These are phyloP conservation scores for Tephrocybe sp. DNA, from an alignment of 768 basidiomycete species.

Conservation along the genomic window DNA sequence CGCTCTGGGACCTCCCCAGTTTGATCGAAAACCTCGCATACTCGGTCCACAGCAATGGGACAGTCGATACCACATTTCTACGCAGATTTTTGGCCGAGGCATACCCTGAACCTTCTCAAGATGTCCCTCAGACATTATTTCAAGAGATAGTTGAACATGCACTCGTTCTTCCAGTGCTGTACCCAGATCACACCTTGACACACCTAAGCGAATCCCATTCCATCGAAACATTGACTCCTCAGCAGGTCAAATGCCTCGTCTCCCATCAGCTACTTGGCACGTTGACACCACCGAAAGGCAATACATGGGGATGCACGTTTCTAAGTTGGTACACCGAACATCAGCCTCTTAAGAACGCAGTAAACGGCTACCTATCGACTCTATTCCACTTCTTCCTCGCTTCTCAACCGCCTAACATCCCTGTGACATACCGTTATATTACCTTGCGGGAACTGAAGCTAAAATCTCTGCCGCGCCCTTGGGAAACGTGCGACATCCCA, in stretches of 20 bases:
- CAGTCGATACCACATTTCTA: conserved; percentile 21
- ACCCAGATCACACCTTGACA: conserved; percentile 23
- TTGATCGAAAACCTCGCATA: conserved; percentile 31
- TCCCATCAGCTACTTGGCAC: conserved; percentile 33
- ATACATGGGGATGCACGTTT: conserved; percentile 32
- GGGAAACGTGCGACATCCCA: conserved; percentile 5
- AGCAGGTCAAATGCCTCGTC: conserved; percentile 26
- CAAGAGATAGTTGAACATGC: conserved; percentile 25
- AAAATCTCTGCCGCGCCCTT: not conserved
- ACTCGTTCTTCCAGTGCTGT: conserved; percentile 25
- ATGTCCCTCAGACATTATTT: conserved; percentile 13
- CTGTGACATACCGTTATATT: conserved; percentile 1
- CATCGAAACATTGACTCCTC: conserved; percentile 14
- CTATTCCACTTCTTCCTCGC: conserved; percentile 27
- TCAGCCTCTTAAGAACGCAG: conserved; percentile 26
- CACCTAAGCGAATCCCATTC: conserved; percentile 20
- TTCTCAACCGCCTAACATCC: not conserved
- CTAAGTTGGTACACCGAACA: conserved; percentile 29
- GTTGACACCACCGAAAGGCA: conserved; percentile 23
- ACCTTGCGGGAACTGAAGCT: not conserved
- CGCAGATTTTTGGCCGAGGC: conserved; percentile 15
- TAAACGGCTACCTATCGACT: conserved; percentile 28
- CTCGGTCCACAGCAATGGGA: conserved; percentile 30
- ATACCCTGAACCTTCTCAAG: conserved; percentile 15
- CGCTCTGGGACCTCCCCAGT: conserved; percentile 21